These are phyloP conservation scores for Piromyces finnis DNA, from an alignment of 192 early-diverging fungal species.

Conservation along the genomic window DNA sequence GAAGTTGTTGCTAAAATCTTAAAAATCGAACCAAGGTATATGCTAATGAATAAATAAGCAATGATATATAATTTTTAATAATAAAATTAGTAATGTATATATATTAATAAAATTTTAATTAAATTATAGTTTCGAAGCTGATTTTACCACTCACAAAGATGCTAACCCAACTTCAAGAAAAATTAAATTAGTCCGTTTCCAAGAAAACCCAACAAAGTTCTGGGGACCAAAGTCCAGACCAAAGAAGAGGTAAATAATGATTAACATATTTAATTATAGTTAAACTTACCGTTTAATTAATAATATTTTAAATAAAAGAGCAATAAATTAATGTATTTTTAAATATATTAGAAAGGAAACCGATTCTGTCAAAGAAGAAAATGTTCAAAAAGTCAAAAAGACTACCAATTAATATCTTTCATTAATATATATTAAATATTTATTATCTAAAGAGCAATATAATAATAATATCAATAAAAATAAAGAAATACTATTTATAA, in stretches of 20 bases:
- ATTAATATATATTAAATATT: no score
- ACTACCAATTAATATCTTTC: not conserved
- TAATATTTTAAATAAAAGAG: no score
- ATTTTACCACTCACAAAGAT: conserved; percentile 56
- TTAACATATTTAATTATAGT: not conserved
- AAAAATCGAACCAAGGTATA: not conserved
- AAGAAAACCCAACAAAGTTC: conserved; percentile 83
- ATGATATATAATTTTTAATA: no score
- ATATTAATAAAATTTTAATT: not conserved
- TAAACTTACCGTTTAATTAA: no score
- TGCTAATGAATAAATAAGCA: no score
- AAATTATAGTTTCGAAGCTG: conserved; percentile 29
- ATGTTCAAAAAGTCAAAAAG: not conserved
- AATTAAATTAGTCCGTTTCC: conserved; percentile 76
- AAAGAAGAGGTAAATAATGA: not conserved
- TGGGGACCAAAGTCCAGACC: conserved; percentile 75
- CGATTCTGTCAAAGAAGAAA: not conserved
- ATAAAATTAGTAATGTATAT: no score
- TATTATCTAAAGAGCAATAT: no score
- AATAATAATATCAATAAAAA: no score
- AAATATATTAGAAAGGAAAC: not conserved
- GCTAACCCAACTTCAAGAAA: conserved; percentile 57
- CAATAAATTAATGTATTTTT: not conserved
- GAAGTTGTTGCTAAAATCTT: conserved; percentile 55
- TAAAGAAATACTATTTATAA: no score